These are phyloP conservation scores for Metarhizium rileyi DNA, from an alignment of 2,329 filamentous ascomycete genomes.

Conservation along the genomic window DNA sequence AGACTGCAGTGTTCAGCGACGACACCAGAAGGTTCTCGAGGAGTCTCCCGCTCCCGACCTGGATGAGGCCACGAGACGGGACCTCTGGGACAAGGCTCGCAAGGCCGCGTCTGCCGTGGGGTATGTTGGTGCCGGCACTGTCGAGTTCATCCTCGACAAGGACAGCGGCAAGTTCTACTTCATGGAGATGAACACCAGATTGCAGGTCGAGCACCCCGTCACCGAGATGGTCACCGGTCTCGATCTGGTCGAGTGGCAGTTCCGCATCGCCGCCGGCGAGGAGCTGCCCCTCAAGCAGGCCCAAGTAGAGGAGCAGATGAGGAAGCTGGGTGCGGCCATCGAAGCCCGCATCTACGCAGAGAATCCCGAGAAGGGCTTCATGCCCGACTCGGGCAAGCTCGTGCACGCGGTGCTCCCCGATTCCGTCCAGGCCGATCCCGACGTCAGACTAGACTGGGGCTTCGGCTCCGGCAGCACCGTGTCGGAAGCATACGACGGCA, in stretches of 20 bases:
- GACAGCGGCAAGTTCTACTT: conserved; percentile 73
- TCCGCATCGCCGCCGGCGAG: conserved; percentile 59
- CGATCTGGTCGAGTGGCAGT: conserved; percentile 90
- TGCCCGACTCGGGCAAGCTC: conserved; percentile 84
- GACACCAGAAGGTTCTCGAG: conserved; percentile 87
- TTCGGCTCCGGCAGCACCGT: conserved; percentile 88
- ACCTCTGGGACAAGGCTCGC: conserved; percentile 57
- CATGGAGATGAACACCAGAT: conserved; percentile 75
- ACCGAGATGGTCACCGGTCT: conserved; percentile 61
- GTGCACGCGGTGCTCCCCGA: conserved; percentile 71
- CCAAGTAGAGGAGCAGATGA: conserved; percentile 66
- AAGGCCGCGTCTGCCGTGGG: conserved; percentile 62
- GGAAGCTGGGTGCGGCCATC: conserved; percentile 71
- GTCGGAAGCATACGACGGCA: conserved; percentile 91
- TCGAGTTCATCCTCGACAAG: conserved; percentile 85
- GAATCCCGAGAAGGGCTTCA: conserved; percentile 82
- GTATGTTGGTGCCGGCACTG: conserved; percentile 85
- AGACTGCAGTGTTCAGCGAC: conserved; percentile 77
- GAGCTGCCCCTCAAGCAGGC: conserved; percentile 45
- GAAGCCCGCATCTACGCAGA: conserved; percentile 97
- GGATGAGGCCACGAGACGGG: conserved; percentile 45
- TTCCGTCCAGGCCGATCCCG: conserved; percentile 48
- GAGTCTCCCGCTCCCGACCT: conserved; percentile 72
- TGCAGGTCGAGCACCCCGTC: conserved; percentile 96
- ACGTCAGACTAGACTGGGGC: conserved; percentile 85